Evolutionary conservation across 1,139 yeast species (phyloP).

Genomic region (Candida pseudoviswanathii): DNA sequence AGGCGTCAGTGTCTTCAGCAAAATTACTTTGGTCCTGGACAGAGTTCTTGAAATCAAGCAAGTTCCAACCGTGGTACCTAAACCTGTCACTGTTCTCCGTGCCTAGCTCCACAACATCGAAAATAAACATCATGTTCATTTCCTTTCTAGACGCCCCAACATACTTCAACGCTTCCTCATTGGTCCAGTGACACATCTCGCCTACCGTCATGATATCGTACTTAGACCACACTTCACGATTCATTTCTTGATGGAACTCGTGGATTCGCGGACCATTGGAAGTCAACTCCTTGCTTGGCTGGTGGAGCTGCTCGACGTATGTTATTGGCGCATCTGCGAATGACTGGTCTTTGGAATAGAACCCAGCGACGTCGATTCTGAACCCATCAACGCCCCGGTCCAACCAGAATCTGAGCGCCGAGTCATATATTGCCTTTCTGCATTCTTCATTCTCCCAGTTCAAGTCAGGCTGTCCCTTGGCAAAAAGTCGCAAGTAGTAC

Average conservation of each 20-base stretch:
- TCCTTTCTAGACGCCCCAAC: conserved; percentile 53
- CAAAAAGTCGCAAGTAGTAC: conserved; percentile 56
- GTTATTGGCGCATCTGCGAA: conserved; percentile 53
- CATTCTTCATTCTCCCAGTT: conserved; percentile 60
- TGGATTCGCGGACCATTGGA: conserved; percentile 57
- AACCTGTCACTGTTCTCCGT: conserved; percentile 35
- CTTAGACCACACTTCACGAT: conserved; percentile 41
- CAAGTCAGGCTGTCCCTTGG: conserved; percentile 56
- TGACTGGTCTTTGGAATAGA: conserved; percentile 52
- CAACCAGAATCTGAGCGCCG: conserved; percentile 55
- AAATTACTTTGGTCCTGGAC: conserved; percentile 37
- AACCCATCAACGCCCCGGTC: conserved; percentile 61
- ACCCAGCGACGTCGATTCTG: conserved; percentile 56
- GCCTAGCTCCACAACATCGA: conserved; percentile 51
- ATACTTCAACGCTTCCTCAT: conserved; percentile 46
- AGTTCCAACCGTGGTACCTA: conserved; percentile 31
- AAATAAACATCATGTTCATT: conserved; percentile 54
- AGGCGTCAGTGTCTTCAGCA: conserved; percentile 53
- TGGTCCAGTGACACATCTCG: conserved; percentile 50
- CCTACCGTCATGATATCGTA: conserved; percentile 62
- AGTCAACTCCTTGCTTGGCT: conserved; percentile 35
- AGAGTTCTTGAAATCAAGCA: conserved; percentile 47
- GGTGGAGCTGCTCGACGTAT: conserved; percentile 42
- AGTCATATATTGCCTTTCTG: conserved; percentile 52
- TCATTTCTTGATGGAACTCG: conserved; percentile 60